These are phyloP conservation scores for Candida succiphila DNA, from an alignment of 805 yeast species.

Conservation along the genomic window DNA sequence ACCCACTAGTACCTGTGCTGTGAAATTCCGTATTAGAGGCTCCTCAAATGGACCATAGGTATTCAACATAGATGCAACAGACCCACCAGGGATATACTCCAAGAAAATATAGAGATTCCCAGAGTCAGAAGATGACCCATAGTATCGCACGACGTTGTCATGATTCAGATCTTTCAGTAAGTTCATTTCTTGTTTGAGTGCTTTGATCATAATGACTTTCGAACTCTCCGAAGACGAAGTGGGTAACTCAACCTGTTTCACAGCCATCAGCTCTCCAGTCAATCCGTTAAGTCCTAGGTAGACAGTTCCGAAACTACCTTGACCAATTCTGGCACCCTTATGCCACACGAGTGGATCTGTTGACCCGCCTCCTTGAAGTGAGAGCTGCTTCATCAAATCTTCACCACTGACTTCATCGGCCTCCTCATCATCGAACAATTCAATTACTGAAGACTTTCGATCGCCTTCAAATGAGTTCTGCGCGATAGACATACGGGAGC, in stretches of 20 bases:
- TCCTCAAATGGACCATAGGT: slow-evolving; percentile 57
- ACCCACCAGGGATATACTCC: slow-evolving; percentile 37
- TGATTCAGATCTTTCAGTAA: slow-evolving; percentile 74
- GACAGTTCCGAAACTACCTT: slow-evolving; percentile 92
- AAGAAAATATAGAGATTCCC: slow-evolving; percentile 65
- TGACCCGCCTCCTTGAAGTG: slow-evolving; percentile 28
- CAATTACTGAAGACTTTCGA: slow-evolving; percentile 32
- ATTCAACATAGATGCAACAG: slow-evolving; percentile 42
- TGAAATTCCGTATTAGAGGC: slow-evolving; percentile 44
- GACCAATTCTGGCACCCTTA: slow-evolving; percentile 86
- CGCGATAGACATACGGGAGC: slow-evolving; percentile 13
- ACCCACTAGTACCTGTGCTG: slow-evolving; percentile 46
- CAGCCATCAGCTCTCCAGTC: slow-evolving; percentile 96
- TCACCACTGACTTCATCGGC: slow-evolving; percentile 27
- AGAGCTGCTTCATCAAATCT: slow-evolving; percentile 25
- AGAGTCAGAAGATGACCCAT: slow-evolving; percentile 77
- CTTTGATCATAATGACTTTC: slow-evolving; percentile 51
- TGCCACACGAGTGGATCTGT: slow-evolving; percentile 78
- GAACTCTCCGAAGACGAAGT: slow-evolving; percentile 21
- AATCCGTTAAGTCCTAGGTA: slow-evolving; percentile 84
- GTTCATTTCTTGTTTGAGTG: slow-evolving; percentile 73
- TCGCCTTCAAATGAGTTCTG: slow-evolving; percentile 7
- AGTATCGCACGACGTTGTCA: slow-evolving; percentile 84
- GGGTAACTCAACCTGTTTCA: slow-evolving; percentile 80
- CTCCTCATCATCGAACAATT: slow-evolving; percentile 31